Evolutionary conservation across 78 protist genomes (phyloP).

Genomic region (Trichosphaerium sp.): DNA sequence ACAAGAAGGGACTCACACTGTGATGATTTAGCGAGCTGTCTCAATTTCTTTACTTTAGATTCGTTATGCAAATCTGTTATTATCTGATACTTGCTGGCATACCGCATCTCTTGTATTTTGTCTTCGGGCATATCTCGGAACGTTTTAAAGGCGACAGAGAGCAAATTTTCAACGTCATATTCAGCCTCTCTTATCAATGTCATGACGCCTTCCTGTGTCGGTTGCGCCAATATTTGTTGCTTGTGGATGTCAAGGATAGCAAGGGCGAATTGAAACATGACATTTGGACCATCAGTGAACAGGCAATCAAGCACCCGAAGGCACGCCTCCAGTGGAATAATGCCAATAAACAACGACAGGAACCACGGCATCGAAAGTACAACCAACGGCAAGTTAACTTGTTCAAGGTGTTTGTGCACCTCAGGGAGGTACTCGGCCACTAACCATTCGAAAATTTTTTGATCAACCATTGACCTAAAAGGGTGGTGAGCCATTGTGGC

Average conservation of each 20-base stretch:
- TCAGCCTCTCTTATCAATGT: background rate
- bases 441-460: constrained; percentile 17
- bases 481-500: background rate
- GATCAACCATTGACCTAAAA: constrained; percentile 25
- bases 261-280: constrained; percentile 22
- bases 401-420: background rate
- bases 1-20: too few relatives aligned
- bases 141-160: background rate
- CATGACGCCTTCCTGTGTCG: background rate
- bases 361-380: constrained; percentile 42
- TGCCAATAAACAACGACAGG: constrained; percentile 20
- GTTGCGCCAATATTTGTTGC: constrained; percentile 10
- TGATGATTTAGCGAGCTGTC: too few relatives aligned
- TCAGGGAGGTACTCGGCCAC: background rate
- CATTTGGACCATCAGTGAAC: constrained; percentile 24
- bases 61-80: constrained; percentile 15
- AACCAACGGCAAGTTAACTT: background rate
- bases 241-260: constrained; percentile 9
- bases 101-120: constrained; percentile 27
- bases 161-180: constrained; percentile 5
- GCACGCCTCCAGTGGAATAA: constrained; percentile 17
- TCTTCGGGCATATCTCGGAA: constrained; percentile 19
- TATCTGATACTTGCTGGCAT: constrained; percentile 26
- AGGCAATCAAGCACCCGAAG: constrained; percentile 33
- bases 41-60: constrained; percentile 18